phyloP scores from a whole-genome alignment of 768 basidiomycete genomes.

The Sarcomyxa edulis region DNA sequence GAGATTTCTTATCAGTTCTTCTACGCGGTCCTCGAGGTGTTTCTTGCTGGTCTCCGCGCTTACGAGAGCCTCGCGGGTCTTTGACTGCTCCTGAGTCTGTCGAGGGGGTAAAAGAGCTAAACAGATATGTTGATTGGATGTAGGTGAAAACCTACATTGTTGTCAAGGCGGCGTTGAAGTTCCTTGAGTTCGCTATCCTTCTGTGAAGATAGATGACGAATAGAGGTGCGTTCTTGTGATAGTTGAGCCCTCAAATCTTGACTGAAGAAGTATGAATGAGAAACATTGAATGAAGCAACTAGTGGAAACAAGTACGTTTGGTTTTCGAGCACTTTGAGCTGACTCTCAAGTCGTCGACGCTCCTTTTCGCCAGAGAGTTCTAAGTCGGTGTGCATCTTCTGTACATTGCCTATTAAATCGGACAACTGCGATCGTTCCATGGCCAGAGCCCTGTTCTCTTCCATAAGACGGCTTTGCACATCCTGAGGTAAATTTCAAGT shows the following conservation, averaged over 20 bases:
- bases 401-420: constrained; percentile 85
- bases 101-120: constrained; percentile 10
- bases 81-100: constrained; percentile 60
- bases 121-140: background rate
- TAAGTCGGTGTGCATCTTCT: constrained; percentile 85
- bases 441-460: constrained; percentile 78
- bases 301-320: constrained; percentile 63
- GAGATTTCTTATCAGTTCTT: constrained; percentile 54
- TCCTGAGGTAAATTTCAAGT: constrained; percentile 38
- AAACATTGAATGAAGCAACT: background rate
- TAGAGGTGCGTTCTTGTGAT: constrained; percentile 65
- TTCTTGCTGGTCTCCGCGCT: constrained; percentile 74
- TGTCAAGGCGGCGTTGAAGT: constrained; percentile 67
- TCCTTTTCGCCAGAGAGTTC: constrained; percentile 84
- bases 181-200: constrained; percentile 80
- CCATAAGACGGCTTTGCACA: constrained; percentile 73
- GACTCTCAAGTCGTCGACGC: constrained; percentile 72
- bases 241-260: constrained; percentile 72
- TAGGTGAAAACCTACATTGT: constrained; percentile 41
- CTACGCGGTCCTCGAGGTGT: constrained; percentile 69
- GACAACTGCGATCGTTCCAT: constrained; percentile 82
- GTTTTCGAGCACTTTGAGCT: constrained; percentile 70
- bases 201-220: constrained; percentile 71
- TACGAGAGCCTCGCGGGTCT: constrained; percentile 64
- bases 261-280: constrained; percentile 27